Evolutionary conservation across 2,329 filamentous ascomycete species (phyloP).

Genomic region (Monosporascus sp.): DNA sequence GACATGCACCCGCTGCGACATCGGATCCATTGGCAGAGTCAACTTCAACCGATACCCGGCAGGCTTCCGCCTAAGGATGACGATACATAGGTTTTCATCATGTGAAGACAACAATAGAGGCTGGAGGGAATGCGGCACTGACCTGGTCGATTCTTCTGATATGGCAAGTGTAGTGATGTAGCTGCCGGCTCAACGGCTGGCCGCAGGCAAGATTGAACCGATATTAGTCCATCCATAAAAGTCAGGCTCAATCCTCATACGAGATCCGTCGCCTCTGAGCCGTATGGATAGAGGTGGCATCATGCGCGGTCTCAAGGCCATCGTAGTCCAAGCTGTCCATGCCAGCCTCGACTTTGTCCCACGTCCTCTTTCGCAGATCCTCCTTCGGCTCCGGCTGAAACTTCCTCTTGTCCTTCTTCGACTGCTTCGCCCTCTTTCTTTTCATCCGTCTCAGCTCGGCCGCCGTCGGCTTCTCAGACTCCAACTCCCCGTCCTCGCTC

Average conservation of each 20-base stretch:
- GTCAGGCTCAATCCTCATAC: constrained; percentile 37
- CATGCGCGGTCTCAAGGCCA: constrained; percentile 27
- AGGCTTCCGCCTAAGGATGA: constrained; percentile 91
- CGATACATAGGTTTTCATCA: constrained; percentile 88
- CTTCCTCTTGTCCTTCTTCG: constrained; percentile 32
- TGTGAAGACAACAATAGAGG: constrained; percentile 27
- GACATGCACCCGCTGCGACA: constrained; percentile 28
- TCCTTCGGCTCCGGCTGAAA: constrained; percentile 45
- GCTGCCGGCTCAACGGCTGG: too few species aligned
- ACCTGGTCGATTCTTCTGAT: constrained; percentile 11
- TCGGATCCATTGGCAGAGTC: constrained; percentile 23
- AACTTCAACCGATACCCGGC: constrained; percentile 25
- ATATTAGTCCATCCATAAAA: background rate
- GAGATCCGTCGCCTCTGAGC: constrained; percentile 40
- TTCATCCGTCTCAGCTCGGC: constrained; percentile 26
- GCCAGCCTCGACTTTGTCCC: constrained; percentile 59
- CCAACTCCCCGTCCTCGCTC: constrained; percentile 29
- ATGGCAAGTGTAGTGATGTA: background rate
- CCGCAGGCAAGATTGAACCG: background rate
- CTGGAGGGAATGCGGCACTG: constrained; percentile 7
- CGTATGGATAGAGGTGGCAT: constrained; percentile 17
- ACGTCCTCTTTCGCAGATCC: constrained; percentile 60
- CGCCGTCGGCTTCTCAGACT: constrained; percentile 22
- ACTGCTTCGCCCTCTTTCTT: constrained; percentile 32
- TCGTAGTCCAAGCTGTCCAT: constrained; percentile 58